These are phyloP conservation scores for Sporothrix phasma DNA, from an alignment of 2,329 filamentous ascomycete species.

Conservation along the genomic window DNA sequence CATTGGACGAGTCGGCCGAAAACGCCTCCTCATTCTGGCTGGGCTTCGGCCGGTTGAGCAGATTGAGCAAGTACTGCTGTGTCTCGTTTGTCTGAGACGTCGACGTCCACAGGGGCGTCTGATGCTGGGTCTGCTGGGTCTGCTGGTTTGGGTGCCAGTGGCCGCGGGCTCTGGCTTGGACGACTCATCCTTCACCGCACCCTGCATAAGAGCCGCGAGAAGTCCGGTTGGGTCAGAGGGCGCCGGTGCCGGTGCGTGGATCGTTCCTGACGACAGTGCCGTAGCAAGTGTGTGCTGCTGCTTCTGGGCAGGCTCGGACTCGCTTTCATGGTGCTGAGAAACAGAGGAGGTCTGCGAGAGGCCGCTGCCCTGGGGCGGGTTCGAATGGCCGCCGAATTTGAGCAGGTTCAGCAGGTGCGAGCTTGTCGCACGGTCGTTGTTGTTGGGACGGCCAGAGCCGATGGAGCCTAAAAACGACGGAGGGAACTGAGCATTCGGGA, in stretches of 20 bases:
- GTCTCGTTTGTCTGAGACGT: slow-evolving; percentile 55
- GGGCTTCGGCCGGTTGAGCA: slow-evolving; percentile 71
- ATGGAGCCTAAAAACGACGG: slow-evolving; percentile 39
- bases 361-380: slow-evolving; percentile 16
- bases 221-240: slow-evolving; percentile 47
- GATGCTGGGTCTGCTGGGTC: slow-evolving; percentile 18
- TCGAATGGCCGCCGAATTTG: slow-evolving; percentile 43
- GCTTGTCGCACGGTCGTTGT: slow-evolving; percentile 17
- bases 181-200: slow-evolving; percentile 37
- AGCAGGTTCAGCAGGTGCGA: slow-evolving; percentile 46
- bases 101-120: slow-evolving; percentile 34
- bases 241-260: slow-evolving; percentile 48
- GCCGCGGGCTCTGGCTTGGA: slow-evolving; percentile 21
- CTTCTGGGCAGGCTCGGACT: slow-evolving; percentile 19
- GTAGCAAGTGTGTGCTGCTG: slow-evolving; percentile 21
- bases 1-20: slow-evolving; percentile 34
- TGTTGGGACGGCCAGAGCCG: slow-evolving; percentile 33
- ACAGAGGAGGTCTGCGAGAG: neutral
- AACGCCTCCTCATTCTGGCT: slow-evolving; percentile 43
- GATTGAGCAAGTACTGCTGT: slow-evolving; percentile 73
- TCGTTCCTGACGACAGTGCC: slow-evolving; percentile 27
- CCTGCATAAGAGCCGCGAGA: slow-evolving; percentile 52
- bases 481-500: slow-evolving; percentile 31
- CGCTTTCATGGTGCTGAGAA: slow-evolving; percentile 6
- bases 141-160: slow-evolving; percentile 10